Percentiles rank a stretch among this genome's conserved stretches.
Conservation (phyloP, 2,329 filamentous ascomycete genomes). For the Colletotrichum tanaceti region DNA sequence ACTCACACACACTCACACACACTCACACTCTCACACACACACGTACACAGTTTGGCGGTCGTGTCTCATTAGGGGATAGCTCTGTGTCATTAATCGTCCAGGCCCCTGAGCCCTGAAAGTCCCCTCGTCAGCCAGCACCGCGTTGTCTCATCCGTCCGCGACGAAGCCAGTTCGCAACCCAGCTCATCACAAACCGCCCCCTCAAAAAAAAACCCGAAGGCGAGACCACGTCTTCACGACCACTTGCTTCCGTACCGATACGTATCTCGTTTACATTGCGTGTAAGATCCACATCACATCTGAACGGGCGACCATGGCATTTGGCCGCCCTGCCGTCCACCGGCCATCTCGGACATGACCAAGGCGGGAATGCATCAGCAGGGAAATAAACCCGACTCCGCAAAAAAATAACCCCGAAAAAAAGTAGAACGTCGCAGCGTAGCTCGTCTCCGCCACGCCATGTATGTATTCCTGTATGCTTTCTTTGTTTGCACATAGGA, state of each 20-base stretch:
- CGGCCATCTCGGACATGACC: background rate
- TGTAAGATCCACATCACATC: constrained; percentile 17
- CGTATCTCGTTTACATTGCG: constrained; percentile 22
- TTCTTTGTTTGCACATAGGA: background rate
- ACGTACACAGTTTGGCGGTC: background rate
- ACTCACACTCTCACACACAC: too few relatives aligned
- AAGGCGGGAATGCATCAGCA: background rate
- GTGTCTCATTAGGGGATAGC: constrained; percentile 9
- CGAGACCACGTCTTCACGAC: constrained; percentile 15
- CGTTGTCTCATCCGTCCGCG: constrained; percentile 1
- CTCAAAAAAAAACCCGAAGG: too few relatives aligned
- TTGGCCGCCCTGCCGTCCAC: background rate
- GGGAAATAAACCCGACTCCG: background rate
- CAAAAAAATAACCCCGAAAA: background rate
- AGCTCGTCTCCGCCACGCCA: background rate
- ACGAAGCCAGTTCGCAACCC: background rate
- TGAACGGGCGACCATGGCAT: constrained; percentile 12
- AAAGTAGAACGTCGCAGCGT: background rate
- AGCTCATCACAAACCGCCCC: background rate
- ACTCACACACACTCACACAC: too few relatives aligned
- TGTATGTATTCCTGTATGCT: too few relatives aligned
- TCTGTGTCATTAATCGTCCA: constrained; percentile 8
- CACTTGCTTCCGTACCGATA: constrained; percentile 22
- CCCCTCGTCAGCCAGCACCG: background rate
- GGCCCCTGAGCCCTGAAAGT: background rate